Evolutionary conservation across 345 rosid genomes (phyloP), one percentile per base, ranked within the genome.

Genomic region (Bruguiera parviflora): DNA sequence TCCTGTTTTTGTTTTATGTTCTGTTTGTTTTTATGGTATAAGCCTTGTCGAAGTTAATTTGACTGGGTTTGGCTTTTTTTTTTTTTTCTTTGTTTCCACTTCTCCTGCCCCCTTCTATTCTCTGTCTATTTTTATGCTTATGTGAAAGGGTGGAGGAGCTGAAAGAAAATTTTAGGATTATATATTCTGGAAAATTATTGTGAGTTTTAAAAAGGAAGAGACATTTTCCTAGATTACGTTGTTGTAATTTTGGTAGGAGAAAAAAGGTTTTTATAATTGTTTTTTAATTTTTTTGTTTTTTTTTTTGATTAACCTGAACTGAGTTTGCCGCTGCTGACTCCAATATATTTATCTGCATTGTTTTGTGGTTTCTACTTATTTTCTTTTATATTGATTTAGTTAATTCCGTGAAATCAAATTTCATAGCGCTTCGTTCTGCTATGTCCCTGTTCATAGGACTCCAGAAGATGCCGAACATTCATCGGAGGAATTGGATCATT

Each of bases 381-480:
- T 63, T 22, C 27, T 35, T 20, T 43, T 5, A 20, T 63, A 7
- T 16, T 20, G 6, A 24, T 39, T 63, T 63, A 27, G 28, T 56
- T 56, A 10, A 10, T 24, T 56, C 16, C 28, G 24, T 22, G 28
- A 56, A 20, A 49, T 18, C 25, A 24, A 22, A 22, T 10, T 3
- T 56, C 29, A 10, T 62, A 37, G 70, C 20, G 24, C 37, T 16
- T 68, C 61, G 59, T 75, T 65, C 9, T 71, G 70, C 35, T 66
- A 9, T 61, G 61, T 47, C 58, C 71, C 62, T 33, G n/a, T 76
- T 67, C 52, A 67, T 78, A 95, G 99, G 99, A 88, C 89, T 13
- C 92, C 88, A 1, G 87, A 78, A 29, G 96, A 76, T 77, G 83
- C 84, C 29, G 97, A 83, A 47, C 86, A 79, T 63, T 64, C 82